phyloP scores from a whole-genome alignment of 495 filamentous ascomycete species.

The Pyronema omphalodes region DNA sequence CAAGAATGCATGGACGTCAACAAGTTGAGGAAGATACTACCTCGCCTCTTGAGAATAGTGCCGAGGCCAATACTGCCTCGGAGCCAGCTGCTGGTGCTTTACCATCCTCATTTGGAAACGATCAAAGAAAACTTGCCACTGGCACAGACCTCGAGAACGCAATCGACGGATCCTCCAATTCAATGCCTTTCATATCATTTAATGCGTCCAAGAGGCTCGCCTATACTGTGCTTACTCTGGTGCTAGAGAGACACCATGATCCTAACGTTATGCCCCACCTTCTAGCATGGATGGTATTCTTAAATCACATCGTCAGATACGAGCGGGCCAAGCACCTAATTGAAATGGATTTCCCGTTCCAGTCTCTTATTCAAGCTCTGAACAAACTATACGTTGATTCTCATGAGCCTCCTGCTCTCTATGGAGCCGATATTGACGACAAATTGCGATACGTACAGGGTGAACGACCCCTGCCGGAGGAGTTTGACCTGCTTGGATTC shows the following conservation, averaged over 20 bases:
- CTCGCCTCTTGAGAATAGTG: no score
- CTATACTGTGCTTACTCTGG: slow-evolving; percentile 25
- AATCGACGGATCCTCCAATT: not conserved
- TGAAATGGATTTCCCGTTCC: slow-evolving; percentile 48
- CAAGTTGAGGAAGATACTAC: no score
- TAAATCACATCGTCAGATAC: slow-evolving; percentile 38
- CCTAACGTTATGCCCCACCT: slow-evolving; percentile 45
- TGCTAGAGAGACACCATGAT: slow-evolving; percentile 42
- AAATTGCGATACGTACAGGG: slow-evolving; percentile 31
- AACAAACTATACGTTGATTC: slow-evolving; percentile 39
- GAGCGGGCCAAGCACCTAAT: slow-evolving; percentile 35
- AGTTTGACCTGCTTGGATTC: slow-evolving; percentile 62
- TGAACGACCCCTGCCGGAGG: slow-evolving; percentile 57
- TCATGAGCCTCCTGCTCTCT: slow-evolving; percentile 20
- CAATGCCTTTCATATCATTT: slow-evolving; percentile 15
- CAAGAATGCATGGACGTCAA: no score
- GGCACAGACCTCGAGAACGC: no score
- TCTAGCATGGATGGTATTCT: slow-evolving; percentile 52
- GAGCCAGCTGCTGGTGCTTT: no score
- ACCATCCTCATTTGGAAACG: no score
- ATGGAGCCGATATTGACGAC: slow-evolving; percentile 31
- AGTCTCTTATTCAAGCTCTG: slow-evolving; percentile 39
- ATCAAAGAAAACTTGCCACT: no score
- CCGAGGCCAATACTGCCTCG: no score
- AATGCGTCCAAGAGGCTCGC: slow-evolving; percentile 18